Percentiles rank a stretch among this genome's conserved stretches.
Conservation (phyloP, 2,329 filamentous ascomycete genomes). For the Talaromyces sp. region DNA sequence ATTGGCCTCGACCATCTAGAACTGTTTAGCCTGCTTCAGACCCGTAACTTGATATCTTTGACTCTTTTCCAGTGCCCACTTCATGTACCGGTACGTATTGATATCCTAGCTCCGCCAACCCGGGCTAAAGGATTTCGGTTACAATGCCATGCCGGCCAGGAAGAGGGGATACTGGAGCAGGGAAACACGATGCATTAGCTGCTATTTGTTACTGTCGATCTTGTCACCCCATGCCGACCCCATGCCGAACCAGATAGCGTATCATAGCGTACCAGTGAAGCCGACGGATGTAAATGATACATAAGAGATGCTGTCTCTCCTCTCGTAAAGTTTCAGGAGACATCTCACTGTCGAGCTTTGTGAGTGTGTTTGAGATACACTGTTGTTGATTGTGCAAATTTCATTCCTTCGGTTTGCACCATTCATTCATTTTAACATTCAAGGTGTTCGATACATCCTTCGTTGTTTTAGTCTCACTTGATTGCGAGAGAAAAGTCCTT, state of each 20-base stretch:
- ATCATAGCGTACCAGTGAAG: background rate
- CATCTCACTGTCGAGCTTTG: slow-evolving; percentile 1
- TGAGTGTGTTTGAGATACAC: background rate
- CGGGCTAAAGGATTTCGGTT: background rate
- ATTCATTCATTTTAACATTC: background rate
- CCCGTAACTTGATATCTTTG: background rate
- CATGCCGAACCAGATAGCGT: background rate
- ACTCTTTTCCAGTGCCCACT: background rate
- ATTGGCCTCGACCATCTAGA: background rate
- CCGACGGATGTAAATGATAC: background rate
- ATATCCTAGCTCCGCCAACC: background rate
- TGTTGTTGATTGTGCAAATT: background rate
- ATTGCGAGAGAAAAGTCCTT: background rate
- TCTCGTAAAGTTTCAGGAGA: background rate
- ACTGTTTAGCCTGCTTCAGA: slow-evolving; percentile 2
- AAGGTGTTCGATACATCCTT: slow-evolving; percentile 19
- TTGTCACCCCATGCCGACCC: slow-evolving; percentile 8
- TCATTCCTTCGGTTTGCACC: slow-evolving; percentile 5
- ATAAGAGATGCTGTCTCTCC: background rate
- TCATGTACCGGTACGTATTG: background rate
- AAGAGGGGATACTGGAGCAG: slow-evolving; percentile 1
- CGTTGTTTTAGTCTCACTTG: background rate
- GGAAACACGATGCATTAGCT: slow-evolving; percentile 1
- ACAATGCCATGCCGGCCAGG: background rate
- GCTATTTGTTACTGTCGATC: slow-evolving; percentile 10